Evolutionary conservation across 192 early-diverging fungal species (phyloP), one percentile per base, ranked within the genome.

Genomic region (Coemansia sp.): DNA sequence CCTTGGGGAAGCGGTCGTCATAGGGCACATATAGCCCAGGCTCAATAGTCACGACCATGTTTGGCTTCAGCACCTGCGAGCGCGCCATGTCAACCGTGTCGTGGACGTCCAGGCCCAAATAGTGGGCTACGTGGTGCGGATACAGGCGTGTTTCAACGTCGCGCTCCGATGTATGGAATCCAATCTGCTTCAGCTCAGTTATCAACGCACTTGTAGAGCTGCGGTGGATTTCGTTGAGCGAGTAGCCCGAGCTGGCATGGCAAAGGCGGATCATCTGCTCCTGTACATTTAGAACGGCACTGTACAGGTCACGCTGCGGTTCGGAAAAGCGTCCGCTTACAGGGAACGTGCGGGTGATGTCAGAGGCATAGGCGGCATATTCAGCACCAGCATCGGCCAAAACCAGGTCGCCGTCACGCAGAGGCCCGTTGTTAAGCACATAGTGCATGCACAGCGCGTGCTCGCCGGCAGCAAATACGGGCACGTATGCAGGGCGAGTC

Each of bases 371-470:
- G 2, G 85, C 82, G 45, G 88, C 86, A 55, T 88, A 92, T 66
- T 95, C 92, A 30, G 85, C 86, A 37, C 96, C 96, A 44, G 88
- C 89, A 75, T 99, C 96, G 26, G 94, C 84, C 39, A 99, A 73
- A 3, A 99, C 73, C 53, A 97, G 63, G 36, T 94, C 87, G 5
- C 90, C 92, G 59, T 91, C 83, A 8, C 81, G 82, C 45, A 61
- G 26, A 0, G 59, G 47, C 16, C 48, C 61, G 44, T 89, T 82
- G 67, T 99, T 99, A 52, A 86, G 77, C 30, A 97, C 94, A 78
- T 99, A 99, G 65, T 99, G 96, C 83, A 99, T 81, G 13, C 86
- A 87, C 56, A 96, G 64, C 7, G 94, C 94, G 61, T 96, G 96
- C 41, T 80, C 75, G 30, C 94, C 96, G 8, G 89, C 84, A 0